Base-by-base conservation (phyloP, 2,329 filamentous ascomycete species). In the Sporothrix humicola region DNA sequence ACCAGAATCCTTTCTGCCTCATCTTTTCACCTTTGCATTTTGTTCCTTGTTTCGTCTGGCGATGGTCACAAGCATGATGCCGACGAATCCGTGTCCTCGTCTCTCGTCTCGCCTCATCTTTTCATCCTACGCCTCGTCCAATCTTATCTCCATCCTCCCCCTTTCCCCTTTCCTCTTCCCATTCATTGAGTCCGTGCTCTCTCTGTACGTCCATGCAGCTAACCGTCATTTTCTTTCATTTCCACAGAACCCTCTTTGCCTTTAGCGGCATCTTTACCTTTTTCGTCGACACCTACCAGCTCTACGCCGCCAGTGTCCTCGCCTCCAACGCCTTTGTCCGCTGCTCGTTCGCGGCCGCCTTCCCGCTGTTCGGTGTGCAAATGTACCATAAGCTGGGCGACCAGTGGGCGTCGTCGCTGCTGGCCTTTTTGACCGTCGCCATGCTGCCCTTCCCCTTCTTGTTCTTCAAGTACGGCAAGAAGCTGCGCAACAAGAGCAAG, bases 201-300 rank as follows among this genome's bases (percentile, higher is more conserved):
- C 46, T 56, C 44, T 71, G 69, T 50, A 48, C 46, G 46, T 77
- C n/a, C 69, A 81, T 69, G 80, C 76, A 76, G 77, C 77, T 79
- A 79, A 80, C 79, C 77, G 77, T 13, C 31, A n/a, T 8, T 65
- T 15, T 26, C n/a, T 75, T 76, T 77, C 15, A 17, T 63, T 56
- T 74, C 48, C 58, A 31, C 78, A 93, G 92, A 71, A 91, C 89
- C 72, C 87, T 97, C 74, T 87, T 97, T 73, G 89, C 92, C 44
- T 98, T 93, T 82, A 91, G 89, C 73, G 93, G 94, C 71, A 89
- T 97, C 77, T 97, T 97, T 81, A 97, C 94, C 13, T 97, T 97
- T 83, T 84, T 97, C 76, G 93, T 93, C 77, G 92, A 94, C 80
- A 91, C 92, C 26, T 95, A 95, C 81, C 91, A 92, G 72, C 82